Percentiles rank a stretch among this genome's conserved stretches.
Evolutionary conservation across 1,284 basidiomycete species (phyloP).

Genomic region (Cutaneotrichosporon sp.): DNA sequence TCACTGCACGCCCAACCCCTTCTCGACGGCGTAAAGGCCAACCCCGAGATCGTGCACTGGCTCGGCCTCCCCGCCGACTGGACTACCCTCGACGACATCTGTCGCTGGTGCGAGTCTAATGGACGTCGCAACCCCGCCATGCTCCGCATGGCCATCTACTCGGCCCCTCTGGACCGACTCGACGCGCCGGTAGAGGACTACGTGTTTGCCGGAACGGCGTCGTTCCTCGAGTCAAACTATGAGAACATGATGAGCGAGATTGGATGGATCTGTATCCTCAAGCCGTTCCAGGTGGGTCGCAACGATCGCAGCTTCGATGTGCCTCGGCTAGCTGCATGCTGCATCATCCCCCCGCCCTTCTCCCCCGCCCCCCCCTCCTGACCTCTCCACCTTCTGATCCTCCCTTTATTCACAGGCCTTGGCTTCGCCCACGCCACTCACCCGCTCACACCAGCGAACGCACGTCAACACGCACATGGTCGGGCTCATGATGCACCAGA

Average conservation of each 20-base stretch:
- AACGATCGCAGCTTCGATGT: too few species aligned
- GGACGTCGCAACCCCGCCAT: conserved; percentile 23
- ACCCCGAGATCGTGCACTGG: conserved; percentile 32
- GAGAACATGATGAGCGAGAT: conserved; percentile 40
- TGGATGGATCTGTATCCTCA: conserved; percentile 43
- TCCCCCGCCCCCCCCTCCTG: background rate
- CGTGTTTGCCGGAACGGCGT: conserved; percentile 41
- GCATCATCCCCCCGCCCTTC: background rate
- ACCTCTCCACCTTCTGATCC: too few species aligned
- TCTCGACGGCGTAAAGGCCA: conserved; percentile 30
- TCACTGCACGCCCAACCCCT: conserved; percentile 38
- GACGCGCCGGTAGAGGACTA: conserved; percentile 31
- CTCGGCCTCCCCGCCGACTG: conserved; percentile 23
- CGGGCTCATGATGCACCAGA: conserved; percentile 42
- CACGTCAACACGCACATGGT: conserved; percentile 46
- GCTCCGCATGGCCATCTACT: conserved; percentile 38
- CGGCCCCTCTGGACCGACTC: conserved; percentile 33
- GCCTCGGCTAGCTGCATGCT: background rate
- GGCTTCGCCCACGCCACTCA: background rate
- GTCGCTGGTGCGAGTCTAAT: conserved; percentile 34
- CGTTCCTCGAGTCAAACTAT: conserved; percentile 33
- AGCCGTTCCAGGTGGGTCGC: conserved; percentile 39
- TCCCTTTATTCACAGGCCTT: background rate
- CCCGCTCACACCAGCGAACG: conserved; percentile 31
- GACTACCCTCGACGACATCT: conserved; percentile 34